These are phyloP conservation scores for Aspergillus japonicus DNA, from an alignment of 2,329 filamentous ascomycete genomes.

Conservation along the genomic window DNA sequence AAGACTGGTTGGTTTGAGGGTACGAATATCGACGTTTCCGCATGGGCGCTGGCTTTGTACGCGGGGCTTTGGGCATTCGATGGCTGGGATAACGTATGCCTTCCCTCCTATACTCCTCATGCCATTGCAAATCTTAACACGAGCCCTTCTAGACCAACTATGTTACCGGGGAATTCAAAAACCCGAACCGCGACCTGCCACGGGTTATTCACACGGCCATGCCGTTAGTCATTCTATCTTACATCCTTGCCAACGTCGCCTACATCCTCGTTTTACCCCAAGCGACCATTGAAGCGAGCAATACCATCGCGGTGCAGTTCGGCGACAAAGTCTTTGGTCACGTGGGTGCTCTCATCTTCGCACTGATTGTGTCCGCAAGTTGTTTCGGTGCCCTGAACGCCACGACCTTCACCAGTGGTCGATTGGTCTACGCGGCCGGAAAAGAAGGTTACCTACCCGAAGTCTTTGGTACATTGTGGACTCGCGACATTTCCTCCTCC, in stretches of 20 bases:
- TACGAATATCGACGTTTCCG: constrained; percentile 74
- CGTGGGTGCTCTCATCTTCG: constrained; percentile 76
- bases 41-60: constrained; percentile 92
- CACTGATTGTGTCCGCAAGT: constrained; percentile 82
- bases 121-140: background rate
- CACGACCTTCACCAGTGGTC: constrained; percentile 86
- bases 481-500: constrained; percentile 46
- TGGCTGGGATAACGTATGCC: constrained; percentile 91
- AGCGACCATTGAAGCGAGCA: constrained; percentile 75
- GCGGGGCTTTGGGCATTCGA: constrained; percentile 97
- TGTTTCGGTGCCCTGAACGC: constrained; percentile 96
- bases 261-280: constrained; percentile 93
- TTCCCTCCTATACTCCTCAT: background rate
- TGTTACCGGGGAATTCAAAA: constrained; percentile 93
- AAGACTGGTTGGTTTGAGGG: constrained; percentile 87
- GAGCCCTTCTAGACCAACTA: constrained; percentile 73
- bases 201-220: constrained; percentile 95
- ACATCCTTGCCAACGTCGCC: constrained; percentile 84
- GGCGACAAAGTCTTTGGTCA: constrained; percentile 86
- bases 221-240: constrained; percentile 86
- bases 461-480: constrained; percentile 78
- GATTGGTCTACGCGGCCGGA: constrained; percentile 88
- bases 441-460: constrained; percentile 91
- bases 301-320: constrained; percentile 95
- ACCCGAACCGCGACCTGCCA: constrained; percentile 84